Evolutionary conservation across 129 eudicot genomes (phyloP).

Genomic region (sunflower (Helianthus annuus)): DNA sequence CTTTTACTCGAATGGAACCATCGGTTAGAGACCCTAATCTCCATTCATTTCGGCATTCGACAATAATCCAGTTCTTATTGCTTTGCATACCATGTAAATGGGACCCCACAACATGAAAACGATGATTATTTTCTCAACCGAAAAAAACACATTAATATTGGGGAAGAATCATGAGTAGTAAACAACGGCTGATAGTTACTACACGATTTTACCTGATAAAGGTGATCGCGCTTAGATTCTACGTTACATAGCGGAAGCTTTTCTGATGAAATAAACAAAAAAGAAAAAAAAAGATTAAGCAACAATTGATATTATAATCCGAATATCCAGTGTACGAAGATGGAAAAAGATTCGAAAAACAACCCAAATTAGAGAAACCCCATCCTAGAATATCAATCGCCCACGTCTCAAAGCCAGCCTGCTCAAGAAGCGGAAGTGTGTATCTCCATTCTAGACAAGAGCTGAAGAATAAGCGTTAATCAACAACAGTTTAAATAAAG

Average conservation of each 20-base stretch:
- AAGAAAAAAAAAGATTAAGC: slow-evolving; percentile 21
- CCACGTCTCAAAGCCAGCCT: slow-evolving; percentile 87
- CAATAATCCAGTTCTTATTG: background rate
- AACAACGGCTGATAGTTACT: background rate
- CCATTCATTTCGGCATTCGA: background rate
- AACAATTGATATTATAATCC: background rate
- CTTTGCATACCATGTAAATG: slow-evolving; percentile 4
- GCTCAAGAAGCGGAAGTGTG: slow-evolving; percentile 82
- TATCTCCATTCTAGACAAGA: slow-evolving; percentile 99
- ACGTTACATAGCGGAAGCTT: slow-evolving; percentile 75
- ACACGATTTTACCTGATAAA: slow-evolving; percentile 66
- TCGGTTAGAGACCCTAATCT: background rate
- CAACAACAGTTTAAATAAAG: slow-evolving; percentile 24
- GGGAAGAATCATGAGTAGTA: slow-evolving; percentile 11
- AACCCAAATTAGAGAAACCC: slow-evolving; percentile 96
- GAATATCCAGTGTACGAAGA: background rate
- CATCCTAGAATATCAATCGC: slow-evolving; percentile 93
- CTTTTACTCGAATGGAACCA: background rate
- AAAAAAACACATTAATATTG: background rate
- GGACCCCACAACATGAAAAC: slow-evolving; percentile 12
- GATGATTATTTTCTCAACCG: background rate
- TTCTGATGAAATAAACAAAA: slow-evolving; percentile 36
- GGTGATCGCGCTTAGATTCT: slow-evolving; percentile 90
- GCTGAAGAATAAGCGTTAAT: slow-evolving; percentile 57
- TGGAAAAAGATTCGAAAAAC: slow-evolving; percentile 13